Percentiles rank a stretch among this genome's conserved stretches.
Evolutionary conservation across 2,329 filamentous ascomycete species (phyloP).

Genomic region (Fusarium chuoi): DNA sequence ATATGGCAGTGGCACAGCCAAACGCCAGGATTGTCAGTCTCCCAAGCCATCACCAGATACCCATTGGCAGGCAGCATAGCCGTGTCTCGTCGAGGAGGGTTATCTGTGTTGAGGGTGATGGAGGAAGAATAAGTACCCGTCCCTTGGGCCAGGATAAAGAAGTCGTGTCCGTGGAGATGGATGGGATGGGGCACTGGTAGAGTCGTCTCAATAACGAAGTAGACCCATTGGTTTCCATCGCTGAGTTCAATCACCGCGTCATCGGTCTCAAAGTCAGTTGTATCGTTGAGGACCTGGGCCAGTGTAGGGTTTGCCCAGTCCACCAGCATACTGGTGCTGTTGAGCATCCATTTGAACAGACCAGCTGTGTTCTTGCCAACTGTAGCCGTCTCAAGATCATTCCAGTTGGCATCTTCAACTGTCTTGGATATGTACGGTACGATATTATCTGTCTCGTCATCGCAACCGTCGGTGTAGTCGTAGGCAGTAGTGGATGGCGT

Average conservation of each 20-base stretch:
- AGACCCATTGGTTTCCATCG: conserved; percentile 44
- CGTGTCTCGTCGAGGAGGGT: conserved; percentile 64
- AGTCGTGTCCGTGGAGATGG: conserved; percentile 52
- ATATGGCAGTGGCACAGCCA: conserved; percentile 65
- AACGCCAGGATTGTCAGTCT: conserved; percentile 60
- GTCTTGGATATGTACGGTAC: conserved; percentile 49
- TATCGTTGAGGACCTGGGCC: not conserved
- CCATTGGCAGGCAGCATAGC: conserved; percentile 58
- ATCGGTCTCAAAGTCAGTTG: not conserved
- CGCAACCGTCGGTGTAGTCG: conserved; percentile 42
- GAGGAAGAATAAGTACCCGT: conserved; percentile 19
- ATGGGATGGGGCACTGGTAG: conserved; percentile 47
- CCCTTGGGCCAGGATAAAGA: conserved; percentile 43
- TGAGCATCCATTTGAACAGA: conserved; percentile 15
- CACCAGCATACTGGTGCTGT: conserved; percentile 10
- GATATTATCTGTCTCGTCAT: conserved; percentile 50
- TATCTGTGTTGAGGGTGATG: conserved; percentile 39
- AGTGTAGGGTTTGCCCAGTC: conserved; percentile 13
- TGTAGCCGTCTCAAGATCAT: conserved; percentile 4
- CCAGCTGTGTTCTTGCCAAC: conserved; percentile 8
- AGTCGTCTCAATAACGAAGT: conserved; percentile 44
- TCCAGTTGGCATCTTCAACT: conserved; percentile 45
- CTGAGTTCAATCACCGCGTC: conserved; percentile 44
- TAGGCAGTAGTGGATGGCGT: conserved; percentile 17
- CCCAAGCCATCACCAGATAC: conserved; percentile 61